Evolutionary conservation across 768 basidiomycete species (phyloP), one percentile per base, ranked within the genome.

Genomic region (Filobasidium wieringae): DNA sequence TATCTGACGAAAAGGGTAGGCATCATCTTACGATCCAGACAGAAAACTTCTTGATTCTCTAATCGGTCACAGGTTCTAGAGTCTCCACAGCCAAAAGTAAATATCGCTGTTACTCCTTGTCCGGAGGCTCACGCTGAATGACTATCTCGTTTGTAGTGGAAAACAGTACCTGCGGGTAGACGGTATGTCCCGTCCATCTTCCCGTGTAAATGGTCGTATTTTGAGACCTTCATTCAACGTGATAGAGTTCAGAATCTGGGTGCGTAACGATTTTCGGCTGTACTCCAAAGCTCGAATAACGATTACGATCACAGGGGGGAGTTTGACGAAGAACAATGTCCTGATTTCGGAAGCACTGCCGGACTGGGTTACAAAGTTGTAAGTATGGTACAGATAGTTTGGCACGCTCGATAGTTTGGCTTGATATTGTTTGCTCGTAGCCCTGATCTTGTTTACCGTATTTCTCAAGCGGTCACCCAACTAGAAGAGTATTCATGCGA

Each of bases 1-100:
- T 85, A 86, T 69, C 74, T 92, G 34, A 75, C 86, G 58, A 79
- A 84, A 56, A 91, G 91, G 79, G 88, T 84, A 62, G 40, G 72
- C 33, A 24, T 11, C 29, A 27, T 8, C 3, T 39, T 31, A 12
- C n/a, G 9, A 49, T 22, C 36, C 2, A 6, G 27, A 3, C 2
- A 29, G 9, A 31, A 4, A n/a, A 17, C 2, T 9, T 4, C 8
- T 31, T 51, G 50, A 51, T 34, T 15, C 4, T 19, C 15, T 2
- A 19, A 30, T 31, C 17, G 12, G 43, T 22, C 15, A 1, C 27
- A 92, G 90, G 87, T 92, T 60, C 68, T 74, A 37, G 86, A 86
- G 63, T 80, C 83, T 1, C 85, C 88, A n/a, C 82, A 81, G 64
- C 83, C 81, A 27, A 47, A 26, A 27, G 43, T 47, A 22, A 26